Evolutionary conservation across 768 basidiomycete genomes (phyloP), one percentile per base, ranked within the genome.

Genomic region (Mrakia gelida): DNA sequence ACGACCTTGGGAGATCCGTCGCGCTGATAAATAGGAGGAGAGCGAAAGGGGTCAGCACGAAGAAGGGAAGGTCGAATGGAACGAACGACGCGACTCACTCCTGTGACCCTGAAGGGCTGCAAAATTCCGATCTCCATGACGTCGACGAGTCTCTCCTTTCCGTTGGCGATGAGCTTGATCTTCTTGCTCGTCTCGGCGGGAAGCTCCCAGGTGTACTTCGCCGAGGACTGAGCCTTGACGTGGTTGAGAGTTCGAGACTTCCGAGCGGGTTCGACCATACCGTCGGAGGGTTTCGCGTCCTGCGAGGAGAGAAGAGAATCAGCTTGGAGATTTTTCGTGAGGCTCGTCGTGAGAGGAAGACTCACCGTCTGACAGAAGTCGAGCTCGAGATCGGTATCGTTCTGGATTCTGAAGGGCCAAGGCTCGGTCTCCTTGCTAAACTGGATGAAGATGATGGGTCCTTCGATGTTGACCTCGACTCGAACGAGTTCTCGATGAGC

Each of bases 91-190:
- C 45, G 21, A 45, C 49, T 49, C 43, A 78, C 73, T 28, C 54
- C 49, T 1, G 56, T 63, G 82, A 96, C 93, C 83, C 89, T 93
- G 87, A 95, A 95, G 1, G 97, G 97, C 18, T 92, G 84, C 9
- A 96, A 88, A 80, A 92, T 89, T 38, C 97, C 97, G 30, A 99
- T 98, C 84, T 98, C 97, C 90, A 96, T 91, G 79, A 96, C 91
- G 82, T 98, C 96, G 72, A 98, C 86, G 30, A 87, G 84, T 41
- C 93, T 88, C 16, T 88, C 88, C 74, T 88, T 85, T 32, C 88
- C 88, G 62, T 90, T 90, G 71, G 90, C 87, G 15, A 84, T 83
- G 30, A 99, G 86, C 52, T 89, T 83, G 34, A 99, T 86, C 80
- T 89, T 90, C 85, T 96, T 98, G 81, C 92, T 90, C 67, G 86